Conservation (phyloP, 2,329 filamentous ascomycete genomes). For the Phyllosticta citrichinensis region DNA sequence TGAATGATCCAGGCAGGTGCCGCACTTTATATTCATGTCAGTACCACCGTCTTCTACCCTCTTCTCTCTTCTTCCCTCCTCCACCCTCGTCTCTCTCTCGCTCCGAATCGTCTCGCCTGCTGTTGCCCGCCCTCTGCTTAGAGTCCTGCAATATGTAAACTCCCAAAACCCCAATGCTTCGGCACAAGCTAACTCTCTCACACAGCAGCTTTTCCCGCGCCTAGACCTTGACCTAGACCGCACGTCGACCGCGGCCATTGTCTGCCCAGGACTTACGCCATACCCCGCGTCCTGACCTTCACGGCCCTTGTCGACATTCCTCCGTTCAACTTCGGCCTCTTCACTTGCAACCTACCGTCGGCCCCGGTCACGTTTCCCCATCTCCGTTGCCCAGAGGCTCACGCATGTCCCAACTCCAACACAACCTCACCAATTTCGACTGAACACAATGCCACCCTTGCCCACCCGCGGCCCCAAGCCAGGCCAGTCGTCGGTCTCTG, state of each 20-base stretch:
- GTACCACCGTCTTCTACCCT: not conserved
- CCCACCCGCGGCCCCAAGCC: too few relatives aligned
- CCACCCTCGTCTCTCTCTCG: not conserved
- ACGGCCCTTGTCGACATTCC: not conserved
- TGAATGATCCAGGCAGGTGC: too few relatives aligned
- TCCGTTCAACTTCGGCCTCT: not conserved
- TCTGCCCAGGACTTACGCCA: not conserved
- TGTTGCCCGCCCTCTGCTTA: not conserved
- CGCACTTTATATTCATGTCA: not conserved
- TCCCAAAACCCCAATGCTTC: not conserved
- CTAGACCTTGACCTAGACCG: not conserved
- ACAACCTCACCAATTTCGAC: not conserved
- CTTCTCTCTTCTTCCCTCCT: not conserved
- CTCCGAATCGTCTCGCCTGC: too few relatives aligned
- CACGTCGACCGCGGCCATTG: not conserved
- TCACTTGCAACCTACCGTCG: not conserved
- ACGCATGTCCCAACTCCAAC: not conserved
- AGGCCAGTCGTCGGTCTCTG: not conserved
- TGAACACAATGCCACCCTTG: not conserved
- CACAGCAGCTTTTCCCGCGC: too few relatives aligned
- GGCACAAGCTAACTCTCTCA: too few relatives aligned
- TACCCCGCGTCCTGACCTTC: not conserved
- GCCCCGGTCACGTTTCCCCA: not conserved
- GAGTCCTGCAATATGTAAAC: not conserved
- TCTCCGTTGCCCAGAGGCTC: not conserved